phyloP scores from a whole-genome alignment of 2,329 filamentous ascomycete species.

The Chrysosporium queenslandicum region DNA sequence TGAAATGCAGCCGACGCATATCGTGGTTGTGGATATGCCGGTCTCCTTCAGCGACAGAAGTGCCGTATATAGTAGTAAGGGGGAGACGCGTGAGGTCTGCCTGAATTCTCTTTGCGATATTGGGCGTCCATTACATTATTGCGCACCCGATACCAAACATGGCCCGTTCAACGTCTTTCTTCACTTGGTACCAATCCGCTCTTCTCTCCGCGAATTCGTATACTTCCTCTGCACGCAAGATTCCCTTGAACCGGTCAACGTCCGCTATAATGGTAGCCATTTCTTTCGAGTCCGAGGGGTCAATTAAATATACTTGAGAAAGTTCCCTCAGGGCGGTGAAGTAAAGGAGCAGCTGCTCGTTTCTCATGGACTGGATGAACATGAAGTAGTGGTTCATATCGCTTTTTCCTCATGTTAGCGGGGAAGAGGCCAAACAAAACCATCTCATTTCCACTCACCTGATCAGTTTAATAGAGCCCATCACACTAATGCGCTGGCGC shows the following conservation, averaged over 20 bases:
- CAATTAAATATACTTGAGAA: constrained; percentile 90
- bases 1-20: too few species aligned
- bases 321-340: constrained; percentile 87
- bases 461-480: constrained; percentile 84
- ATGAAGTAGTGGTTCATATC: constrained; percentile 92
- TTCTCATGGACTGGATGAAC: constrained; percentile 71
- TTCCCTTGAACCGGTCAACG: constrained; percentile 74
- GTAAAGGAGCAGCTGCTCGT: constrained; percentile 75
- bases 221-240: constrained; percentile 92
- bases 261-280: constrained; percentile 93
- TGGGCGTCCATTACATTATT: constrained; percentile 55
- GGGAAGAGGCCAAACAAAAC: not conserved
- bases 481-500: constrained; percentile 80
- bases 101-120: constrained; percentile 1
- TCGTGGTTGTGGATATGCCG: too few species aligned
- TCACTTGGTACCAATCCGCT: constrained; percentile 90
- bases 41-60: too few species aligned
- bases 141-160: constrained; percentile 93
- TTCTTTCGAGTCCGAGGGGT: constrained; percentile 77
- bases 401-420: constrained; percentile 35
- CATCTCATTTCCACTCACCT: constrained; percentile 36
- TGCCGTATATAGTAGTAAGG: too few species aligned
- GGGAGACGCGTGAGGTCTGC: too few species aligned
- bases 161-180: constrained; percentile 78
- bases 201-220: constrained; percentile 92